A percentile compares a stretch with the other conserved stretches of the same genome.
Conservation (phyloP, 495 filamentous ascomycete genomes). For the Penicillium psychrofluorescens region DNA sequence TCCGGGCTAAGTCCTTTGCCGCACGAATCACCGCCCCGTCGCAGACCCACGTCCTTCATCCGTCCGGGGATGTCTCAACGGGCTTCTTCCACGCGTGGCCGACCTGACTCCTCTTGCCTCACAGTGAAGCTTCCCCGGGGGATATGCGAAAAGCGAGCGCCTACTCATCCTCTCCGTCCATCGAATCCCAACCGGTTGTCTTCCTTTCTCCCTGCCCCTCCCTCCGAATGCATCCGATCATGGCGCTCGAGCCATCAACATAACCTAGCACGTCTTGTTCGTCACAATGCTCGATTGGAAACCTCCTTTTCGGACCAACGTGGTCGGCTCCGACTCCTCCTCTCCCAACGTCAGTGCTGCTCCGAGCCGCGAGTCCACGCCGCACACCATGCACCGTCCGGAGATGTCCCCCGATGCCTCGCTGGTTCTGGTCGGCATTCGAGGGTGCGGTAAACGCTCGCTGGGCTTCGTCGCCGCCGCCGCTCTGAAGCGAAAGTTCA, state of each 20-base stretch:
- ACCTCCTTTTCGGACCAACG: too few relatives aligned
- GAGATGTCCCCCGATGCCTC: conserved; percentile 58
- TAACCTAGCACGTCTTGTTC: neutral
- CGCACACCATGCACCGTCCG: conserved; percentile 16
- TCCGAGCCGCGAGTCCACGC: neutral
- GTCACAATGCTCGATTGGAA: too few relatives aligned
- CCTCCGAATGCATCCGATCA: neutral
- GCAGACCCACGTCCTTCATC: too few relatives aligned
- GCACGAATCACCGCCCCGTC: neutral
- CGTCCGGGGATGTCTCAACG: neutral
- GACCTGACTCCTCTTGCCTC: too few relatives aligned
- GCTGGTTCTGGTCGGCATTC: conserved; percentile 68
- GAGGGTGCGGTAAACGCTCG: conserved; percentile 71
- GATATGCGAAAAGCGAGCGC: too few relatives aligned
- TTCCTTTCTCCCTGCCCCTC: neutral
- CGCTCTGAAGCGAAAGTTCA: conserved; percentile 62
- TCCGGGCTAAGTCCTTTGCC: neutral
- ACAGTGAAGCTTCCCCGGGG: too few relatives aligned
- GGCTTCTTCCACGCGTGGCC: too few relatives aligned
- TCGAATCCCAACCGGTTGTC: neutral
- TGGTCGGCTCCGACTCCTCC: neutral
- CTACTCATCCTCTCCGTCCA: neutral
- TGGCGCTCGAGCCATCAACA: neutral
- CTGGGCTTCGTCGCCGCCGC: conserved; percentile 74
- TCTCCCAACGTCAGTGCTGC: neutral